Evolutionary conservation across 1,284 basidiomycete genomes (phyloP), one percentile per base, ranked within the genome.

Genomic region (Chondrostereum purpureum): DNA sequence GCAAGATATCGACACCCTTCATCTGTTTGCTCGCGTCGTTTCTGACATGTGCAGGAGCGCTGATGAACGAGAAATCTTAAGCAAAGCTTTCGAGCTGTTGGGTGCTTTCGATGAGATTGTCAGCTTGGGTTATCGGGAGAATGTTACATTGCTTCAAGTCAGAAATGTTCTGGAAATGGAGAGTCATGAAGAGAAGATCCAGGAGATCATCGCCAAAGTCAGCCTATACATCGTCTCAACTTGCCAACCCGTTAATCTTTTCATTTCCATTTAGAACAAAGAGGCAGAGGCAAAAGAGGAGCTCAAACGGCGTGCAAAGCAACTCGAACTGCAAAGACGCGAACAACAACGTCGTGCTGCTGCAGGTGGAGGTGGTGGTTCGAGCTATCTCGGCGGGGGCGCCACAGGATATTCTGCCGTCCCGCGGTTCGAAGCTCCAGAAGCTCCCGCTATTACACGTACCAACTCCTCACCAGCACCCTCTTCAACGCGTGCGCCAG

Each of bases 221-320:
- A 49, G 83, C 67, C 21, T 38, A 21, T 36, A 46, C 24, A 31
- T 13, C 22, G 33, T 24, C n/a, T 8, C 27, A 8, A 31, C n/a
- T 31, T 8, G 27, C 27, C 8, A 8, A n/a, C 8, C n/a, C 27
- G 8, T 31, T 31, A n/a, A n/a, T 31, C 27, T 31, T n/a, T 31
- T 31, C 27, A 31, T 8, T n/a, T 31, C 27, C 27, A 31, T n/a
- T 50, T 58, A 92, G 83, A 99, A 99, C 75, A 99, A 99, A 71
- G 95, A 99, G 69, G 91, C 92, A 17, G 96, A 99, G 62, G 96
- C 96, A 3, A 99, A 99, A 66, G 96, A 99, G 65, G 96, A 98
- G 63, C 86, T 99, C 61, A 99, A 98, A 66, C 83, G 96, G 43
- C 85, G 95, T 34, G 95, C 96, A 2, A 96, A 97, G 64, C 94